Evolutionary conservation across 2,329 filamentous ascomycete genomes (phyloP).

Genomic region (Orbilia brochopaga): DNA sequence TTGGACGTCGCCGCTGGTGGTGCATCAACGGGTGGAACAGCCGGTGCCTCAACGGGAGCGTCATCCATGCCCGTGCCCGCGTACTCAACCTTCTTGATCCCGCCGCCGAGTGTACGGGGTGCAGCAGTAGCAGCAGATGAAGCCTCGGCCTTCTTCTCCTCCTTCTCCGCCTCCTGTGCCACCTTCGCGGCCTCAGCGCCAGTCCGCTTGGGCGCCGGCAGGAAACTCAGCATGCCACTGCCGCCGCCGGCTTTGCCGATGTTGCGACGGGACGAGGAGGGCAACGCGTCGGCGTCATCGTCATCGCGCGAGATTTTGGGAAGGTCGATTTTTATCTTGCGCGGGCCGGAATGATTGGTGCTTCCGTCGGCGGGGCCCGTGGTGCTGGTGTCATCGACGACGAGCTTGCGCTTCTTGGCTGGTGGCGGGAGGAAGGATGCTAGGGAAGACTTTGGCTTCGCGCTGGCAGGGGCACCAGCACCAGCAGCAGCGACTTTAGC

Average conservation of each 20-base stretch:
- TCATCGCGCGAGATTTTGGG: constrained; percentile 51
- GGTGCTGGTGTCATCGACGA: constrained; percentile 19
- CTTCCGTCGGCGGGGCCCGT: constrained; percentile 7
- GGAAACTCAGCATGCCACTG: constrained; percentile 52
- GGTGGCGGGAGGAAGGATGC: constrained; percentile 41
- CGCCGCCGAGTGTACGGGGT: constrained; percentile 33
- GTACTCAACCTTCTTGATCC: constrained; percentile 44
- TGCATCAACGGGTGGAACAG: constrained; percentile 10
- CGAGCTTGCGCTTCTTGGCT: constrained; percentile 52
- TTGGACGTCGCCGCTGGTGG: background rate
- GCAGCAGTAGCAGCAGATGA: background rate
- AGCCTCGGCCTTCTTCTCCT: constrained; percentile 17
- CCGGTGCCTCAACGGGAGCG: background rate
- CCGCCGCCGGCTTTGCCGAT: constrained; percentile 27
- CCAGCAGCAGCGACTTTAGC: too few species aligned
- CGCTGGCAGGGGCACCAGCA: constrained; percentile 16
- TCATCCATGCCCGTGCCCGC: constrained; percentile 45
- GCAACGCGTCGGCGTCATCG: constrained; percentile 43
- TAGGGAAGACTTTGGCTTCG: constrained; percentile 42
- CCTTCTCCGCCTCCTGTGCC: constrained; percentile 42
- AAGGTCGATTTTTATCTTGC: constrained; percentile 54
- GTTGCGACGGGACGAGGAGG: constrained; percentile 21
- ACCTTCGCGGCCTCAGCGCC: constrained; percentile 42
- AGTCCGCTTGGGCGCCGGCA: constrained; percentile 54
- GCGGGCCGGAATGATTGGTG: constrained; percentile 28